A percentile compares a stretch with the other conserved stretches of the same genome.
Evolutionary conservation across 2,329 filamentous ascomycete genomes (phyloP).

Genomic region (Xylariaceae sp.): DNA sequence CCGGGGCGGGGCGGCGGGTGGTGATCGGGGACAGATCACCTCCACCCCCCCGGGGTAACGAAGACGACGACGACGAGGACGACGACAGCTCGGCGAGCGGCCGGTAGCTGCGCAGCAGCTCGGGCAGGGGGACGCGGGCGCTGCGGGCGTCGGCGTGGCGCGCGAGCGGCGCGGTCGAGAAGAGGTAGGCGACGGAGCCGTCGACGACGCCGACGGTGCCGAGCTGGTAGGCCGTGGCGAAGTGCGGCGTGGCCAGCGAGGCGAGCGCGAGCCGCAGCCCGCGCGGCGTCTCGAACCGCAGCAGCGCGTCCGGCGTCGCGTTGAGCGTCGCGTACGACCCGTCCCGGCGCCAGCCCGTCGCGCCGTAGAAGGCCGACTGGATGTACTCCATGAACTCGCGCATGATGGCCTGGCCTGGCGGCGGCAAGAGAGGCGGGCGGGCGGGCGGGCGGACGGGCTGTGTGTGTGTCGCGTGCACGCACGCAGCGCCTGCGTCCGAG

Average conservation of each 20-base stretch:
- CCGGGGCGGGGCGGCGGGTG: conserved; percentile 25
- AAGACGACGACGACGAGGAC: conserved; percentile 1
- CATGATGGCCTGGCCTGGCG: too few species aligned
- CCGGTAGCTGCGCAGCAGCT: conserved; percentile 75
- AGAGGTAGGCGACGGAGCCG: conserved; percentile 94
- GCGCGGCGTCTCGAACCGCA: conserved; percentile 80
- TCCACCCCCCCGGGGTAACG: conserved; percentile 1
- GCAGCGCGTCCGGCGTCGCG: conserved; percentile 72
- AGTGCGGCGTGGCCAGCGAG: conserved; percentile 84
- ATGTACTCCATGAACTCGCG: conserved; percentile 97
- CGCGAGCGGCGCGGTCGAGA: conserved; percentile 73
- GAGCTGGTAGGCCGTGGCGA: conserved; percentile 88
- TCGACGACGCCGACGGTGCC: conserved; percentile 87
- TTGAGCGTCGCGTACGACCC: conserved; percentile 87
- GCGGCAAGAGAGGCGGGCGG: too few species aligned
- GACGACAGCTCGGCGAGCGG: conserved; percentile 58
- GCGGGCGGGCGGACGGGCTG: too few species aligned
- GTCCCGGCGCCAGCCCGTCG: conserved; percentile 82
- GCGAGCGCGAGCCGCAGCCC: conserved; percentile 82
- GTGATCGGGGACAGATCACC: conserved; percentile 8
- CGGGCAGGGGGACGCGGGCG: conserved; percentile 65
- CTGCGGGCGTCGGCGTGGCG: conserved; percentile 58
- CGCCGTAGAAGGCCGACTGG: conserved; percentile 80
- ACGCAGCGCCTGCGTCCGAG: too few species aligned
- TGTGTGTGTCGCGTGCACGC: too few species aligned